Conservation (phyloP, 179 eudicot species). For the Nepenthes alata region DNA sequence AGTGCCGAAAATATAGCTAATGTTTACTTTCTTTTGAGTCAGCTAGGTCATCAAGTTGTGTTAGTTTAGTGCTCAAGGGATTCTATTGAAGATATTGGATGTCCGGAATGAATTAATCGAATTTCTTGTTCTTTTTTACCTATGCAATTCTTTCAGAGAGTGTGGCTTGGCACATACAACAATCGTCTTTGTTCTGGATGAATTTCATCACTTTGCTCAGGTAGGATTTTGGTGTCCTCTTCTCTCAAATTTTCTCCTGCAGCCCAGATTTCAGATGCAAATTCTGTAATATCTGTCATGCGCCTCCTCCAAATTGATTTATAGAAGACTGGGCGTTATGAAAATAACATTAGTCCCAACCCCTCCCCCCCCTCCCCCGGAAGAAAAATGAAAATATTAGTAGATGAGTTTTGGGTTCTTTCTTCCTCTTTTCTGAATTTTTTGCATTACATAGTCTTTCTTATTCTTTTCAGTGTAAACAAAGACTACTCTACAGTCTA, state of each 20-base stretch:
- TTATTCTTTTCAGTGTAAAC: slow-evolving; percentile 64
- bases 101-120: neutral
- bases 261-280: neutral
- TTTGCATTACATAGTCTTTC: neutral
- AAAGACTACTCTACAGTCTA: slow-evolving; percentile 77
- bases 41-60: neutral
- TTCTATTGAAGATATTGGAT: neutral
- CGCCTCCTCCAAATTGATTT: too few relatives aligned
- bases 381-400: too few relatives aligned
- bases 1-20: slow-evolving; percentile 9
- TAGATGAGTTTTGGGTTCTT: neutral
- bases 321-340: neutral
- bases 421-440: neutral
- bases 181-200: slow-evolving; percentile 71
- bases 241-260: slow-evolving; percentile 1
- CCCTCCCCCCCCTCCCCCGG: too few relatives aligned
- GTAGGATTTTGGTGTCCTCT: slow-evolving; percentile 21
- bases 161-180: slow-evolving; percentile 98
- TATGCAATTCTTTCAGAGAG: slow-evolving; percentile 40
- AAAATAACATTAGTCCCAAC: too few relatives aligned
- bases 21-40: slow-evolving; percentile 1
- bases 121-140: slow-evolving; percentile 1
- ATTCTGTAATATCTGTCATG: neutral
- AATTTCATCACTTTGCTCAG: slow-evolving; percentile 87
- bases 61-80: neutral